phyloP scores from a whole-genome alignment of 1,284 basidiomycete genomes.

The Ceratobasidium sp. region DNA sequence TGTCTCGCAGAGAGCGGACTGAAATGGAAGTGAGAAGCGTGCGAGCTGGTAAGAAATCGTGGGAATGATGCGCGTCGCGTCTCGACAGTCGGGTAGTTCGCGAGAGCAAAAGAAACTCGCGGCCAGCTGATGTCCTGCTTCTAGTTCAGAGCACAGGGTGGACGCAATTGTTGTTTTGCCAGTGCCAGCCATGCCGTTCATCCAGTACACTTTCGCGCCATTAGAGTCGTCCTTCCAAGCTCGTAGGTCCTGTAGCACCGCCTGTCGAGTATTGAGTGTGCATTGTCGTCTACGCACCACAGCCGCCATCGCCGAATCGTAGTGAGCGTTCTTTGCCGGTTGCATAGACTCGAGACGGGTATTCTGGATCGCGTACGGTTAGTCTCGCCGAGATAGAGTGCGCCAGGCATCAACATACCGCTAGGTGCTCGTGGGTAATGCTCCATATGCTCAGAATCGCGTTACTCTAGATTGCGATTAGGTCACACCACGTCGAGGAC shows the following conservation, averaged over 20 bases:
- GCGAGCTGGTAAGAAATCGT: constrained; percentile 22
- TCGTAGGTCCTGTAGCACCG: constrained; percentile 46
- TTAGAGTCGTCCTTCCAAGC: constrained; percentile 43
- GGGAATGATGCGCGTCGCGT: too few relatives aligned
- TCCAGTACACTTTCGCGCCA: constrained; percentile 50
- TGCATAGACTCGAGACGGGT: background rate
- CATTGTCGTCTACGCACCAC: too few relatives aligned
- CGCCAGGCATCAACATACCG: background rate
- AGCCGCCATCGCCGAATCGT: too few relatives aligned
- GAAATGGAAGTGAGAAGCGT: background rate
- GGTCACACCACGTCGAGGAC: too few relatives aligned
- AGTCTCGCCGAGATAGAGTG: too few relatives aligned
- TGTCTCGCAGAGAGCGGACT: background rate
- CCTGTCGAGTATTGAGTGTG: constrained; percentile 50
- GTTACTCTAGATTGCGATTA: background rate
- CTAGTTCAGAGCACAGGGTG: constrained; percentile 49
- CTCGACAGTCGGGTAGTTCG: too few relatives aligned
- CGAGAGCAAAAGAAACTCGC: constrained; percentile 18
- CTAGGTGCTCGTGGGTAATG: background rate
- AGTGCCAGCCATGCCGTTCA: too few relatives aligned
- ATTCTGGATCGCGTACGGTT: background rate
- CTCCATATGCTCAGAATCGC: background rate
- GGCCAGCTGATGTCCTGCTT: background rate
- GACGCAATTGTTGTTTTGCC: constrained; percentile 53
- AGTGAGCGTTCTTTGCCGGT: background rate